Conservation (phyloP, 2,329 filamentous ascomycete species). For the Plectosphaerella cucumerina region DNA sequence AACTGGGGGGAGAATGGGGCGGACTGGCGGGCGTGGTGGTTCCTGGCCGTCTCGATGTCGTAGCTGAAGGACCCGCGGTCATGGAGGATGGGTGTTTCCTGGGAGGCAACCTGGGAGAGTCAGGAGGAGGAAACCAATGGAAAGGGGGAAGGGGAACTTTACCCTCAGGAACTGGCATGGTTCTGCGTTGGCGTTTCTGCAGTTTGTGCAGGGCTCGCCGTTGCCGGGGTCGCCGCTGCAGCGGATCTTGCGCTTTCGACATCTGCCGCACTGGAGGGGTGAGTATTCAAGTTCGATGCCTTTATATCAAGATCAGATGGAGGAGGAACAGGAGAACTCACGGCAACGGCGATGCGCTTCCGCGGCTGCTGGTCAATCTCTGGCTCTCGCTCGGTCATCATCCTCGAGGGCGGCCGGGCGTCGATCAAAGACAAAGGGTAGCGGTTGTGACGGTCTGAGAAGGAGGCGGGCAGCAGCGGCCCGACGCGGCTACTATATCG, state of each 20-base stretch:
- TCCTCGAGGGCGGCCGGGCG: conserved; percentile 20
- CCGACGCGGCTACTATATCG: conserved; percentile 33
- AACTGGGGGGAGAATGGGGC: conserved; percentile 27
- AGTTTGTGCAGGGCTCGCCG: conserved; percentile 78
- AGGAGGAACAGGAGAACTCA: conserved; percentile 29
- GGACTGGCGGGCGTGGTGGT: conserved; percentile 19
- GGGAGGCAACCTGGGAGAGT: conserved; percentile 29
- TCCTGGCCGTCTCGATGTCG: conserved; percentile 30
- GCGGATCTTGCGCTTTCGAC: conserved; percentile 89
- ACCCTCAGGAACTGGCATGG: conserved; percentile 81
- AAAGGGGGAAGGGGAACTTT: background rate
- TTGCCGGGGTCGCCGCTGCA: conserved; percentile 82
- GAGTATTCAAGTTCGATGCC: background rate
- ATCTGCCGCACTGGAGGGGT: conserved; percentile 69
- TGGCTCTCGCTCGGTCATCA: conserved; percentile 34
- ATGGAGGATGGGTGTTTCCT: conserved; percentile 27
- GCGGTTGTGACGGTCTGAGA: conserved; percentile 29
- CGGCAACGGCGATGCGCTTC: conserved; percentile 57
- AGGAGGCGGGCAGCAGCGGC: conserved; percentile 27
- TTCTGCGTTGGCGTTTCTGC: conserved; percentile 67
- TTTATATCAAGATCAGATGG: too few relatives aligned
- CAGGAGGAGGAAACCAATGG: background rate
- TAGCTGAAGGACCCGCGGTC: conserved; percentile 28
- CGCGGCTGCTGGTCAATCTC: conserved; percentile 43
- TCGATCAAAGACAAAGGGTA: conserved; percentile 31